Base-by-base conservation (phyloP, 164 flowering plant genomes). In the Vitis cinerea region DNA sequence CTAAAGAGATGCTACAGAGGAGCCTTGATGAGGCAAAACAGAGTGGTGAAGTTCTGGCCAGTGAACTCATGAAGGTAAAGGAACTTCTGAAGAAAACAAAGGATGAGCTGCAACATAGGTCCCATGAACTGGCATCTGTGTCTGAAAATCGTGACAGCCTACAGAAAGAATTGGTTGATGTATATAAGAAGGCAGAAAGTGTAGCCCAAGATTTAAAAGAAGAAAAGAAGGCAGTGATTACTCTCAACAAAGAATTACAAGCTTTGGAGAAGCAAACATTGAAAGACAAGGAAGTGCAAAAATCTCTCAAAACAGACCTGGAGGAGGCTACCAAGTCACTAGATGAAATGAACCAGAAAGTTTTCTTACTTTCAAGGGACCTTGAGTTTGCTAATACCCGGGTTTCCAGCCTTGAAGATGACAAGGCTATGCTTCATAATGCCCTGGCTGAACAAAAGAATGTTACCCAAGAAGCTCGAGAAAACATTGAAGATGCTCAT, bases 401-500 rank as follows among this genome's bases (percentile, higher is more conserved):
- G 50, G 68, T 81, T 64, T 76, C 84, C 9, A 76, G 64, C 61
- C 87, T 94, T 65, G 92, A 92, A 73, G 80, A 72, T 4, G 97
- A 94, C 75, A 90, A 80, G 59, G 79, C 79, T 49, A 72, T 77
- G 59, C 80, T 92, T 27, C 78, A 79, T 72, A 77, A 71, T 54
- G 70, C 92, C 47, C 78, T 94, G 1, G 64, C 69, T 0, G 93
- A 87, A 66, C 91, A 92, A 65, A 90, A 83, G 77, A 77, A 70
- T 17, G 63, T 75, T 4, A 64, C 90, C 8, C 77, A 77, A 77
- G 94, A 83, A 69, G 86, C 90, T 7, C 70, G 62, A 49, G 95
- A 86, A 67, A 90, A 94, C 75, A 74, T 92, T 74, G 97, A 94
- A 83, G 97, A 92, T 73, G 95, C 90, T 0, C 95, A 91, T 72